Evolutionary conservation across 1,284 basidiomycete species (phyloP).

Genomic region (Pseudozyma tsukubaensis): DNA sequence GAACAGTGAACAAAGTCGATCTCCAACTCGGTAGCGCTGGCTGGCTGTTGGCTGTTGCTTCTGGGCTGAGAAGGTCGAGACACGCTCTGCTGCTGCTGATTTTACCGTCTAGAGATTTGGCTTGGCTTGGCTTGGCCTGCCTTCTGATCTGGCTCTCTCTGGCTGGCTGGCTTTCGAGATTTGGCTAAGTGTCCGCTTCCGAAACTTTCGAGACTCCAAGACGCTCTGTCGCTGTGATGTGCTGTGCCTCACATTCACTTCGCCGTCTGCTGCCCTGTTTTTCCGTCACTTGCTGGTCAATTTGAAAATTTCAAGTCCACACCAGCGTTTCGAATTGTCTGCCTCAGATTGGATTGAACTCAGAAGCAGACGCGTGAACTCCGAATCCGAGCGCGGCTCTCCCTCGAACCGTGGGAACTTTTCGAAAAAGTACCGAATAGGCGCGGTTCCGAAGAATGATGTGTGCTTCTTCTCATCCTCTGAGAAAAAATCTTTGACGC

Average conservation of each 20-base stretch:
- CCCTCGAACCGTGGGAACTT: neutral
- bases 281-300: neutral
- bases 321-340: neutral
- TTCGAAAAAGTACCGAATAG: neutral
- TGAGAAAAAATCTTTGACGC: neutral
- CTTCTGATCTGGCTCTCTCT: neutral
- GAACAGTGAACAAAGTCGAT: conserved; percentile 25
- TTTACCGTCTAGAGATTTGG: neutral
- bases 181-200: too few species aligned
- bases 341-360: too few species aligned
- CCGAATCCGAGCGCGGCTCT: too few species aligned
- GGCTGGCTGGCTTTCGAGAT: neutral
- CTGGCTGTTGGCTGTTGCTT: neutral
- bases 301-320: too few species aligned
- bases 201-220: too few species aligned
- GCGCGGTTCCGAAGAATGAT: neutral
- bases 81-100: conserved; percentile 2
- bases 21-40: conserved; percentile 12
- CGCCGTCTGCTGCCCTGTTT: neutral
- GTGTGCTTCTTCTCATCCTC: neutral
- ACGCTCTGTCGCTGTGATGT: too few species aligned
- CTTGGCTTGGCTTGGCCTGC: neutral
- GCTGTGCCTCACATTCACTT: neutral
- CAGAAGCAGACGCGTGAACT: too few species aligned
- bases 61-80: neutral